phyloP scores from a whole-genome alignment of 2,329 filamentous ascomycete species.

The Sporothrix sp. region DNA sequence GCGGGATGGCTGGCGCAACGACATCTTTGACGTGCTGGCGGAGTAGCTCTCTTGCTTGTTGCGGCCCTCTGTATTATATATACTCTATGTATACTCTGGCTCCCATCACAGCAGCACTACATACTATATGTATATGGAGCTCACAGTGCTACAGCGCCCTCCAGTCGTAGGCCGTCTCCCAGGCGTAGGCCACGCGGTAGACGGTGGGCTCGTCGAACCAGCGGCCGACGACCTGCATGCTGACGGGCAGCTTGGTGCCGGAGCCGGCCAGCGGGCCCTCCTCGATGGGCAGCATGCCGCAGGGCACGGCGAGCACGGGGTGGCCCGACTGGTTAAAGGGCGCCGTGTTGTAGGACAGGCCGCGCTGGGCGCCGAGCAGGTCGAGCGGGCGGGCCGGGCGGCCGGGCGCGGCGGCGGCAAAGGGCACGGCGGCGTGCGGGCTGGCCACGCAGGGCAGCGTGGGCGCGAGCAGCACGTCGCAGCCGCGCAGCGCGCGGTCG shows the following conservation, averaged over 20 bases:
- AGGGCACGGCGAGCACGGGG: constrained; percentile 12
- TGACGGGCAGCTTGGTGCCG: constrained; percentile 1
- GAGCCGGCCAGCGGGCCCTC: neutral
- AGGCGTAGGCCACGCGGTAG: constrained; percentile 7
- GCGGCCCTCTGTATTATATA: no score
- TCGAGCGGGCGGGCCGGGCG: constrained; percentile 14
- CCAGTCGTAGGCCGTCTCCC: constrained; percentile 16
- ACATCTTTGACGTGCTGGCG: constrained; percentile 55
- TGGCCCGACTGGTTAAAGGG: constrained; percentile 13
- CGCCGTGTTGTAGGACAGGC: constrained; percentile 12
- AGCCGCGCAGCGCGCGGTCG: constrained; percentile 16
- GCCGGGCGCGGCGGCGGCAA: neutral
- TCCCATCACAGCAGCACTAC: no score
- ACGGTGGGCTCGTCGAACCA: constrained; percentile 1
- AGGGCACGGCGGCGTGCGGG: neutral
- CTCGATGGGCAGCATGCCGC: constrained; percentile 7
- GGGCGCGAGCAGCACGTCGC: neutral
- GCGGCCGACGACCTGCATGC: neutral
- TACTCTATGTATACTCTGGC: neutral
- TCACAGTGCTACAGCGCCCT: constrained; percentile 9
- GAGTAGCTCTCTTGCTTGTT: no score
- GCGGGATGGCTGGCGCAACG: constrained; percentile 69
- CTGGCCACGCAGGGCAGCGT: neutral
- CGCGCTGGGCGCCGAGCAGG: constrained; percentile 6
- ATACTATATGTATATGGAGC: no score